Percentiles rank a stretch among this genome's conserved stretches.
Evolutionary conservation across 257 asterid species (phyloP).

Genomic region (Verbascum thapsus): DNA sequence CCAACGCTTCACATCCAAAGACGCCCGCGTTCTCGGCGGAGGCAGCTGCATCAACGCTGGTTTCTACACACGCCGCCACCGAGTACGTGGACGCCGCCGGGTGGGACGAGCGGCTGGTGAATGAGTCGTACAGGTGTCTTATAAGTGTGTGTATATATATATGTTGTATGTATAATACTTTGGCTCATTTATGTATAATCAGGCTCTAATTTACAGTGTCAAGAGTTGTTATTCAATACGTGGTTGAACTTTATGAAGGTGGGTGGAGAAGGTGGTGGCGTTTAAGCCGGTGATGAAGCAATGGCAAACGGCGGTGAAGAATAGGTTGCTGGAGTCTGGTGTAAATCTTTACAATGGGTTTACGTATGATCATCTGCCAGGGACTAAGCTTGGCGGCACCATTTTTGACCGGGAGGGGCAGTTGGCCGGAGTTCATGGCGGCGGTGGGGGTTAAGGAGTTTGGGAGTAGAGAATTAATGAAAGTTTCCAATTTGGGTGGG

Average conservation of each 20-base stretch:
- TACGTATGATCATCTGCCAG: conserved; percentile 66
- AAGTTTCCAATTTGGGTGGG: no score
- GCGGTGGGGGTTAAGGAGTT: no score
- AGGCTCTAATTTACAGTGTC: no score
- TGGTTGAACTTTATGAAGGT: no score
- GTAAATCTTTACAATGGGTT: conserved; percentile 65
- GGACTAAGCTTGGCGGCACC: conserved; percentile 80
- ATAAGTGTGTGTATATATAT: no score
- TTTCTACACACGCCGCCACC: conserved; percentile 60
- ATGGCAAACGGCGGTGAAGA: conserved; percentile 79
- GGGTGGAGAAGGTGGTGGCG: conserved; percentile 78
- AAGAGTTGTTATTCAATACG: no score
- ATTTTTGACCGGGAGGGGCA: conserved; percentile 59
- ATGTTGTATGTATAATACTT: no score
- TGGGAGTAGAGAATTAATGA: no score
- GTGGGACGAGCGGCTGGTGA: conserved; percentile 57
- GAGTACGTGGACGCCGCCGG: conserved; percentile 42
- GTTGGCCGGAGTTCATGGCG: conserved; percentile 72
- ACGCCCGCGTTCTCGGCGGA: conserved; percentile 73
- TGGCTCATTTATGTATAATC: no score
- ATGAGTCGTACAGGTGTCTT: conserved; percentile 56
- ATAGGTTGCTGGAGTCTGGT: conserved; percentile 62
- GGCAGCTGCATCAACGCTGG: conserved; percentile 79
- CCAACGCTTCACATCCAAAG: conserved; percentile 76
- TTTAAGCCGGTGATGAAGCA: conserved; percentile 55